Base-by-base conservation (phyloP, 805 yeast species). In the Candida mattraensis region DNA sequence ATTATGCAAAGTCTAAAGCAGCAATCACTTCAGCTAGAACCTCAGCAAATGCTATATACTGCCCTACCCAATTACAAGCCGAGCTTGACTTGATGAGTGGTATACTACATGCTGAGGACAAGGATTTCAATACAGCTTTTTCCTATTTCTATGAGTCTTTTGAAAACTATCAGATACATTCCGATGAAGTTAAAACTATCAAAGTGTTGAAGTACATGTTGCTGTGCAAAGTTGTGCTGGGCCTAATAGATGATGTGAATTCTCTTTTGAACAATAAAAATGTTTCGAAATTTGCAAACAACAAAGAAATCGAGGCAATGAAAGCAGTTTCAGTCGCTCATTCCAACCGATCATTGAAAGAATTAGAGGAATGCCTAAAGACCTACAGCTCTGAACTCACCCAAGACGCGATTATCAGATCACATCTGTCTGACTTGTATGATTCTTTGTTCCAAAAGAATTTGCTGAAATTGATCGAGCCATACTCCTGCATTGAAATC, bases 31-130 rank as follows among this genome's bases (percentile, higher is more conserved):
- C 95, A 30, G 96, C 99, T 2, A 78, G 98, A 62, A 93, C 99
- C 0, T 83, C 95, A 3, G 99, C 99, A n/a, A 94, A 93, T 61
- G 76, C 97, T 15, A 87, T 93, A 34, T 94, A 89, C 67, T 86
- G 96, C 53, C 95, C 98, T 7, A 85, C 97, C n/a, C 69, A 80
- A 33, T 74, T 83, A 51, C 96, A 93, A 64, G 98, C 98, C 1
- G 95, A 88, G 57, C 74, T 93, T 37, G 99, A 93, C 60, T 76
- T 87, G 65, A 88, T 91, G 82, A 82, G 94, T 58, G 99, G 99
- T 50, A 80, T 91, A 37, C 73, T 93, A 45, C 94, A 91, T 66
- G 95, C 97, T 24, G 97, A 93, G 63, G 98, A 93, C 53, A 86
- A 86, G 60, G 99, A 93, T 62, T 94, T 86, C 67, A 85, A 87